Evolutionary conservation across 345 rosid genomes (phyloP), one percentile per base, ranked within the genome.

Genomic region (Microcos paniculata): DNA sequence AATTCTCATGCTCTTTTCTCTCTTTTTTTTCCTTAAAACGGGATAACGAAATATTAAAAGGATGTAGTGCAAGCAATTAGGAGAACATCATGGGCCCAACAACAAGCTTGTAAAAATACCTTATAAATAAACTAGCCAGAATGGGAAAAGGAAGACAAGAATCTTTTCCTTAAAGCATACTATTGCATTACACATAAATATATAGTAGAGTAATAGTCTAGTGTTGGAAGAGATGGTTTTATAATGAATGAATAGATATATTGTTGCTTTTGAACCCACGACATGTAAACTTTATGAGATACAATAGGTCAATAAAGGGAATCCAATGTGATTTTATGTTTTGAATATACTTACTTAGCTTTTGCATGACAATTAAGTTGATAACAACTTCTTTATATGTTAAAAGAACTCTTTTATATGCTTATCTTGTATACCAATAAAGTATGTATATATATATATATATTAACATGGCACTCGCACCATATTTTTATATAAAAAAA

Each of bases 271-370:
- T 53, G 11, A 52, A 71, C 40, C 24, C 64, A 56, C 14, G 24
- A 21, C 5, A 14, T 40, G 16, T 30, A 71, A 23, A 40, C 65
- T 26, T 72, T 72, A 18, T 42, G 56, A 58, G 51, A 58, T 28
- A 72, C 67, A 58, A 33, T 35, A 14, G 66, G 66, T 57, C 76
- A 24, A 72, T 43, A 23, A 58, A 58, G 76, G 57, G 67, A 28
- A 58, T 71, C 75, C 75, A 55, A 71, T 71, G 75, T 38, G n/a
- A 57, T 58, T 45, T 28, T 42, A 57, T 72, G 40, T 56, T 56
- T 71, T 35, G 45, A 55, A 55, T 71, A 69, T 56, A 71, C 52
- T 13, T 55, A 14, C 2, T 0, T 15, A 7, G 31, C 49, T 53
- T 71, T 53, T 55, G 49, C 62, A 52, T 53, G 35, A 15, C 6